Base-by-base conservation (phyloP, 164 flowering plant genomes). In the Liquidambar formosana region DNA sequence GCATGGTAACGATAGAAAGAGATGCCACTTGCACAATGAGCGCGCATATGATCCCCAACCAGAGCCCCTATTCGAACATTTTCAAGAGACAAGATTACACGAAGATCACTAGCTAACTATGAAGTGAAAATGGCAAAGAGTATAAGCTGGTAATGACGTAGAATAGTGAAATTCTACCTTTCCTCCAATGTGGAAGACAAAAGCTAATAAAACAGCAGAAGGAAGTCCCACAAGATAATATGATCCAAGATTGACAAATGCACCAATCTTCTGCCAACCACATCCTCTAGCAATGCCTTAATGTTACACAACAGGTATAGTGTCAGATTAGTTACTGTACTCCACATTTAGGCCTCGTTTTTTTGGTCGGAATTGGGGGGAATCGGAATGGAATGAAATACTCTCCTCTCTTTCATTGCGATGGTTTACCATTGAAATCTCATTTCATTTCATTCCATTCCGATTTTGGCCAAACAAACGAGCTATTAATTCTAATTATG, bases 191-290 rank as follows among this genome's bases (percentile, higher is more conserved):
- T 86, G 85, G 10, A 86, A 49, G 16, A 83, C 80, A 73, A 93
- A 90, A 54, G 93, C 89, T 0, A 89, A 75, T 27, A 88, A 25
- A 61, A 86, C 43, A 45, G 87, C 82, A 41, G 48, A 67, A 53
- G 96, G 96, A 80, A 93, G 74, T 25, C 94, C 97, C 5, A 88
- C 87, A 16, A 93, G 56, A 68, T 86, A 90, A 75, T 83, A 88
- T 15, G 93, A 79, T 63, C 90, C 96, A 3, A 89, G 85, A 70
- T 90, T 90, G 38, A 93, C 72, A 45, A 28, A 81, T 25, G 93
- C 93, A 5, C 96, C 91, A 15, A 89, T 81, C 76, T 86, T 90
- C 77, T 93, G 96, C 93, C 91, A 86, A 10, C 97, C 93, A 73
- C 97, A 89, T 43, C 97, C 97, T 83, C 97, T 89, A 19, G 83